Evolutionary conservation across 2,329 filamentous ascomycete species (phyloP).

Genomic region (Pseudogymnoascus sp.): DNA sequence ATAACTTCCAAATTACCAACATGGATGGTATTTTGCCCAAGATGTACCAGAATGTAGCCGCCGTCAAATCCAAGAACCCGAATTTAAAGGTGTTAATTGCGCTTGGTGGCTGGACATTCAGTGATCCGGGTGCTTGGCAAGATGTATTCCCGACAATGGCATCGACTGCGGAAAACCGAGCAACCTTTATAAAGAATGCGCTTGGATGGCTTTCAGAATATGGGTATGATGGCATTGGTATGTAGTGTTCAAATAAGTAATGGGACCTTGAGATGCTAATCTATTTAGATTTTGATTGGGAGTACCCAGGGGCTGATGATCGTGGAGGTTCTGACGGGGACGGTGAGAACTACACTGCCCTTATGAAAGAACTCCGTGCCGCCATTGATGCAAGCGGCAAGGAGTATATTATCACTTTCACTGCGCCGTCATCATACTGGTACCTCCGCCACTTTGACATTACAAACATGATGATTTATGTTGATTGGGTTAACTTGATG

Average conservation of each 20-base stretch:
- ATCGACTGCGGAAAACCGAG: background rate
- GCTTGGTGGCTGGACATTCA: constrained; percentile 34
- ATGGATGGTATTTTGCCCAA: constrained; percentile 16
- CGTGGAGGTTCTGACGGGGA: background rate
- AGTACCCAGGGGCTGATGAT: constrained; percentile 2
- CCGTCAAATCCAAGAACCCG: constrained; percentile 24
- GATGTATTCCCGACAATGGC: background rate
- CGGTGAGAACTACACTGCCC: background rate
- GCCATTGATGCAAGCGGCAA: constrained; percentile 19
- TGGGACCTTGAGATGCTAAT: constrained; percentile 27
- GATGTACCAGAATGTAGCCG: constrained; percentile 12
- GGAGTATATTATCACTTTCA: constrained; percentile 20
- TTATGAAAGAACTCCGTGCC: background rate
- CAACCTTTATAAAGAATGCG: background rate
- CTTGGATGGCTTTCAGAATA: background rate
- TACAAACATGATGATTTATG: constrained; percentile 17
- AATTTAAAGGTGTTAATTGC: constrained; percentile 25
- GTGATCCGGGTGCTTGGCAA: constrained; percentile 17
- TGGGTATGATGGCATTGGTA: background rate
- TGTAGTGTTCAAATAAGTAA: too few species aligned
- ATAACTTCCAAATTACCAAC: constrained; percentile 11
- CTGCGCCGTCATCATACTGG: constrained; percentile 21
- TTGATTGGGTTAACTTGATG: constrained; percentile 30
- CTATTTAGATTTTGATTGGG: constrained; percentile 19
- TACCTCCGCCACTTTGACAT: constrained; percentile 27